Percentiles rank a stretch among this genome's conserved stretches.
phyloP scores from a whole-genome alignment of 2,329 filamentous ascomycete genomes.

The Colletotrichum magnum region DNA sequence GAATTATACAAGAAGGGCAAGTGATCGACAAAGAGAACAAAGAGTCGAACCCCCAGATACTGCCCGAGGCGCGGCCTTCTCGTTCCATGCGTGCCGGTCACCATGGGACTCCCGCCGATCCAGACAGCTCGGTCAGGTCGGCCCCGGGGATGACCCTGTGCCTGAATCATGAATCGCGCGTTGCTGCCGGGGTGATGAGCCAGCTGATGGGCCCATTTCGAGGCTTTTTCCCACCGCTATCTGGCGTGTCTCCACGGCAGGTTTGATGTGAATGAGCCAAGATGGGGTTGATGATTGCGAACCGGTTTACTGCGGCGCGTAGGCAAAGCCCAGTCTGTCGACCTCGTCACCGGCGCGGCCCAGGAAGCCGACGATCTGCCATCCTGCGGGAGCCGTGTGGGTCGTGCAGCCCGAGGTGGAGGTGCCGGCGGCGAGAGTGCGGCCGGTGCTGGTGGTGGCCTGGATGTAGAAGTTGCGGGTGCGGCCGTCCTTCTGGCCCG shows the following conservation, averaged over 20 bases:
- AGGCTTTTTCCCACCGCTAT: background rate
- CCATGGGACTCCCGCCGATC: slow-evolving; percentile 3
- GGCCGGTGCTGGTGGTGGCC: slow-evolving; percentile 65
- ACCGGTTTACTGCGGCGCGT: slow-evolving; percentile 46
- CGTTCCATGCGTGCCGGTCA: background rate
- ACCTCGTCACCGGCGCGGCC: slow-evolving; percentile 68
- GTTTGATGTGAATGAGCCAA: too few relatives aligned
- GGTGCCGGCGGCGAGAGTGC: slow-evolving; percentile 60
- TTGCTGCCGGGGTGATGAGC: slow-evolving; percentile 4
- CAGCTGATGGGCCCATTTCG: slow-evolving; percentile 1
- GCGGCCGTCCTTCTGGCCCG: slow-evolving; percentile 58
- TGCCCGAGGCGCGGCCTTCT: too few relatives aligned
- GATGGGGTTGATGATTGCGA: background rate
- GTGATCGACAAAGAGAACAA: slow-evolving; percentile 19
- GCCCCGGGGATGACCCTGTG: background rate
- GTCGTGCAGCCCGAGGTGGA: slow-evolving; percentile 62
- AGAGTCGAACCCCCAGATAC: background rate
- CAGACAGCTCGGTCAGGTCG: background rate
- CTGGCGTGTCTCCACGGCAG: background rate
- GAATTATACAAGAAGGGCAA: slow-evolving; percentile 13
- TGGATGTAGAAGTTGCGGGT: slow-evolving; percentile 70
- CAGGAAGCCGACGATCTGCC: slow-evolving; percentile 67
- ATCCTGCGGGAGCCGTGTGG: slow-evolving; percentile 62
- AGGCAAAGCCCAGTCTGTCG: slow-evolving; percentile 67
- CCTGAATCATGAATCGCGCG: slow-evolving; percentile 26